phyloP scores from a whole-genome alignment of 768 basidiomycete species.

The Trametes villosa region DNA sequence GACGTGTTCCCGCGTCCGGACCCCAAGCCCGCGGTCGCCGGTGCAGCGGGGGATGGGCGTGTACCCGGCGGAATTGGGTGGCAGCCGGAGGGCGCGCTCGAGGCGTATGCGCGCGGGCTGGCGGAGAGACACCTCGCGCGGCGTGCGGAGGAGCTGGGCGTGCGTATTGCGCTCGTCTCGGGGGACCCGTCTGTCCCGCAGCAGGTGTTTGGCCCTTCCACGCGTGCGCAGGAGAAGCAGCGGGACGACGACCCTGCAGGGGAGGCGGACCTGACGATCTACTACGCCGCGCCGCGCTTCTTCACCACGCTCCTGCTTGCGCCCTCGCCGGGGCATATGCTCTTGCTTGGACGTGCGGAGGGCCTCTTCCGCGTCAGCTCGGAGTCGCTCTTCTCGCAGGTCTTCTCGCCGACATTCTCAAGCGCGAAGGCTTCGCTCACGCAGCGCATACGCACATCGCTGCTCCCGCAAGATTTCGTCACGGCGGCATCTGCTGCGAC shows the following conservation, averaged over 20 bases:
- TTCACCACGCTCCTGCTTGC: slow-evolving; percentile 51
- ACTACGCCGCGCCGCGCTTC: slow-evolving; percentile 50
- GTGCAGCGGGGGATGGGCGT: slow-evolving; percentile 26
- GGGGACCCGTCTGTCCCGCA: slow-evolving; percentile 35
- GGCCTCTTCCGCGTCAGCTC: slow-evolving; percentile 29
- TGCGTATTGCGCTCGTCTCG: slow-evolving; percentile 45
- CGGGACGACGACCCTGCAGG: not conserved
- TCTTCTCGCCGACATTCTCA: not conserved
- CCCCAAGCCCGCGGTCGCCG: slow-evolving; percentile 41
- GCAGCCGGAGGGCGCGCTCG: slow-evolving; percentile 37
- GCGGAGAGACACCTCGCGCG: slow-evolving; percentile 40
- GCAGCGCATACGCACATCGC: slow-evolving; percentile 1
- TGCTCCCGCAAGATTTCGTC: slow-evolving; percentile 14
- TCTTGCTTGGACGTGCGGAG: slow-evolving; percentile 41
- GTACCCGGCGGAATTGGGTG: slow-evolving; percentile 38
- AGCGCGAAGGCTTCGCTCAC: not conserved
- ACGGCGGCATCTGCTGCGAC: not conserved
- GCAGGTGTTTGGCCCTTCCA: slow-evolving; percentile 17
- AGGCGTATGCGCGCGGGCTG: slow-evolving; percentile 34
- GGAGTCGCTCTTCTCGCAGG: slow-evolving; percentile 43
- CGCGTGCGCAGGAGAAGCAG: not conserved
- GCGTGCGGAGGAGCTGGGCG: slow-evolving; percentile 40
- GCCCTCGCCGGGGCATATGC: slow-evolving; percentile 48
- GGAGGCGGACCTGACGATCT: slow-evolving; percentile 39
- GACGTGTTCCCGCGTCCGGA: slow-evolving; percentile 65